Evolutionary conservation across 805 yeast genomes (phyloP), one percentile per base, ranked within the genome.

Genomic region (Candida odintsovae): DNA sequence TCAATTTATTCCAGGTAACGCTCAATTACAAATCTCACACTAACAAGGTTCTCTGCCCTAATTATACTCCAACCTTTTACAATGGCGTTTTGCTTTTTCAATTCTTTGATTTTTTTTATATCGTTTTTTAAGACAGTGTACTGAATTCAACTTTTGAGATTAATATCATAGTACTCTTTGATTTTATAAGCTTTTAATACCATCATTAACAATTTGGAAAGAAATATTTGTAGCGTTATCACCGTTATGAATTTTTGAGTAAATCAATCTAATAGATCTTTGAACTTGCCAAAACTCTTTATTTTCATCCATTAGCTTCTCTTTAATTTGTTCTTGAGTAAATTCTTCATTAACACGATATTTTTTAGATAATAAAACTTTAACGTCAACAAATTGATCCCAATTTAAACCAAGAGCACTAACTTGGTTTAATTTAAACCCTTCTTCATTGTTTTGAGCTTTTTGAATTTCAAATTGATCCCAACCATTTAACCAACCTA

Each of bases 401-500:
- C 86, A 79, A 10, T 69, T 56, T 3, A 75, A 49, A 0, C 86
- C 87, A 39, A 81, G 60, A 16, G 81, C 75, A 3, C 87, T 83
- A 1, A 76, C 63, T 26, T 66, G 67, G 1, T 65, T 57, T 23
- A 37, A 49, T 15, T 38, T 25, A 36, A 29, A 29, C 22, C 25
- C 40, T 35, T 28, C 42, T 19, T 15, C 20, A 31, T 42, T 51
- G 4, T 44, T 48, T 44, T 70, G 73, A 31, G 68, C 55, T 41
- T 59, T 54, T 36, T 54, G 41, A 20, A 73, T 69, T 18, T 66
- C 59, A 1, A 65, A 63, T 47, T 68, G 67, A 50, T 78, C 81
- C 95, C 95, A 89, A 1, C 96, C 96, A 19, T 80, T 73, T 40
- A 79, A 67, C 76, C 84, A 80, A 7, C 90, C 86, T 18, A 81